Conservation (phyloP, 164 flowering plant genomes). For the Buxus sempervirens region DNA sequence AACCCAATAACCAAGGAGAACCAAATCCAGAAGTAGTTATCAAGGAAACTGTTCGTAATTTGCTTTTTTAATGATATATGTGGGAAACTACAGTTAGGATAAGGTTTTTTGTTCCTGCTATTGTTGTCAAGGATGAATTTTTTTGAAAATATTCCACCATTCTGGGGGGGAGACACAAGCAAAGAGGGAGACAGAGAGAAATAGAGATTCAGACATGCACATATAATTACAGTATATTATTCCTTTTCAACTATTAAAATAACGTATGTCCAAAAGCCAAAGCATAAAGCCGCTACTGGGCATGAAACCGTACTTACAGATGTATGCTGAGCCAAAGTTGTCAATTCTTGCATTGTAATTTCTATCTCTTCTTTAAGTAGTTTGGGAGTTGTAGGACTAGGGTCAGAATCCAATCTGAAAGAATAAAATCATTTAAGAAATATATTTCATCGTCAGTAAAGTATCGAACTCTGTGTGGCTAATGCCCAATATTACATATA, state of each 20-base stretch:
- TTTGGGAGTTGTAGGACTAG: conserved; percentile 19
- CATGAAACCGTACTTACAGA: conserved; percentile 38
- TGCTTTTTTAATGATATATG: no score
- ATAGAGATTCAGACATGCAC: no score
- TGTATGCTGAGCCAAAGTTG: conserved; percentile 48
- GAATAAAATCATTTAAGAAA: conserved; percentile 5
- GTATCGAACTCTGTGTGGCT: background rate
- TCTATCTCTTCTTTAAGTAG: conserved; percentile 37
- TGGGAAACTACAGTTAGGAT: no score
- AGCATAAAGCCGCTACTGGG: background rate
- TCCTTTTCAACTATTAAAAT: background rate
- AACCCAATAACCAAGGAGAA: no score
- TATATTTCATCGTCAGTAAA: conserved; percentile 8
- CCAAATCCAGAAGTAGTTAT: no score
- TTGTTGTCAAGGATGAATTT: no score
- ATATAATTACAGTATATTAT: no score
- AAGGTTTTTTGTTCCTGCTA: no score
- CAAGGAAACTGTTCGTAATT: no score
- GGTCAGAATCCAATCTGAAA: conserved; percentile 43
- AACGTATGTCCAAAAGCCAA: background rate
- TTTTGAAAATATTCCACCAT: no score
- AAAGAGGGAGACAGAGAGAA: no score
- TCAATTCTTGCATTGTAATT: conserved; percentile 44
- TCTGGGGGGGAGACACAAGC: no score
- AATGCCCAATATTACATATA: conserved; percentile 2